Percentiles rank a stretch among this genome's conserved stretches.
Conservation (phyloP, 140 eudicot species). For the Artemisia princeps region DNA sequence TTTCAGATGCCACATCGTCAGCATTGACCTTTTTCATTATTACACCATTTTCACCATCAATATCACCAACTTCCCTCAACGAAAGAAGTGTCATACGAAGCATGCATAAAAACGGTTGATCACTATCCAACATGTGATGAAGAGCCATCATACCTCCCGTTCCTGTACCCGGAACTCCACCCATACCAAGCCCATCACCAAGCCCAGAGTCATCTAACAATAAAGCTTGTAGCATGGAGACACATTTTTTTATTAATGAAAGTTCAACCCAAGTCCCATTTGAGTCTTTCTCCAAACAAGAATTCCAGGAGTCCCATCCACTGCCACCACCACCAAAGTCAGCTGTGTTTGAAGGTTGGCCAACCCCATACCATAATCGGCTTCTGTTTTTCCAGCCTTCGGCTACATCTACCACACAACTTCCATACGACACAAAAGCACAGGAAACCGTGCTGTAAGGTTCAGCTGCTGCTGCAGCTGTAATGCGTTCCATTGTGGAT, state of each 20-base stretch:
- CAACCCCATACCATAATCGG: constrained; percentile 84
- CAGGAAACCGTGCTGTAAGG: constrained; percentile 85
- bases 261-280: constrained; percentile 82
- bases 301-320: constrained; percentile 88
- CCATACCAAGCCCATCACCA: constrained; percentile 78
- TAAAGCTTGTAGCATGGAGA: constrained; percentile 75
- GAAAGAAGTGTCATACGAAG: constrained; percentile 90
- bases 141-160: constrained; percentile 81
- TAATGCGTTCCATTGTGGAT: constrained; percentile 60
- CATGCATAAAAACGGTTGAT: constrained; percentile 90
- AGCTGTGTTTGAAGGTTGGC: constrained; percentile 46
- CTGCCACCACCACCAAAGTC: constrained; percentile 90
- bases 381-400: constrained; percentile 96
- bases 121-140: constrained; percentile 84
- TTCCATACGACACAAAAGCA: constrained; percentile 93
- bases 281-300: constrained; percentile 72
- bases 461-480: constrained; percentile 91
- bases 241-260: constrained; percentile 74
- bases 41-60: constrained; percentile 42
- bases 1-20: constrained; percentile 41
- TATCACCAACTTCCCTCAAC: constrained; percentile 74
- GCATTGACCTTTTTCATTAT: constrained; percentile 40
- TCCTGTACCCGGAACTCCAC: constrained; percentile 74
- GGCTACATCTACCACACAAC: constrained; percentile 66
- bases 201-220: constrained; percentile 79